A percentile compares a stretch with the other conserved stretches of the same genome.
These are phyloP conservation scores for Aureobasidium sp. DNA, from an alignment of 2,329 filamentous ascomycete species.

Conservation along the genomic window DNA sequence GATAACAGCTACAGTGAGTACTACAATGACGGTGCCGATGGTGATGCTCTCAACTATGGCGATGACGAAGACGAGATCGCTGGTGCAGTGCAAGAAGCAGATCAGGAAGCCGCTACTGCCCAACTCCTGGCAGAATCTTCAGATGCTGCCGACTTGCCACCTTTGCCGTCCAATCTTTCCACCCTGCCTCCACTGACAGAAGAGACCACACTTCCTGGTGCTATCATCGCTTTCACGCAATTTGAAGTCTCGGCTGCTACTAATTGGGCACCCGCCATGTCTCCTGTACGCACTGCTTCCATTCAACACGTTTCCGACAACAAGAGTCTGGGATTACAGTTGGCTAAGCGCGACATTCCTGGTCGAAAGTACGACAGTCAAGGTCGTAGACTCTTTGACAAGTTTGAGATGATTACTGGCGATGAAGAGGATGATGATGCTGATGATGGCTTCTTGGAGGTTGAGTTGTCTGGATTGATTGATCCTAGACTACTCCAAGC, in stretches of 20 bases:
- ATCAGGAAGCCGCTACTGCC: conserved; percentile 24
- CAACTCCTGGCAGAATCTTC: conserved; percentile 27
- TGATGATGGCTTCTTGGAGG: conserved; percentile 52
- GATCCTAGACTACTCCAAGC: conserved; percentile 53
- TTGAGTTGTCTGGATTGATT: conserved; percentile 57
- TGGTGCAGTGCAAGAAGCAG: conserved; percentile 21
- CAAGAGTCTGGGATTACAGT: conserved; percentile 48
- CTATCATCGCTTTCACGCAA: conserved; percentile 64
- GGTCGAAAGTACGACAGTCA: conserved; percentile 58
- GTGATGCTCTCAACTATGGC: conserved; percentile 37
- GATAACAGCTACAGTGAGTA: conserved; percentile 24
- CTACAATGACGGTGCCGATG: conserved; percentile 28
- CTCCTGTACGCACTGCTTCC: conserved; percentile 55
- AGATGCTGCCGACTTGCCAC: conserved; percentile 52
- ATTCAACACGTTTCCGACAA: conserved; percentile 51
- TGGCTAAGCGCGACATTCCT: conserved; percentile 63
- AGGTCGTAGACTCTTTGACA: conserved; percentile 66
- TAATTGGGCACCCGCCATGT: conserved; percentile 59
- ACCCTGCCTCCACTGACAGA: conserved; percentile 46
- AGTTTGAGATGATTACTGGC: conserved; percentile 65
- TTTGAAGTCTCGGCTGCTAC: conserved; percentile 55
- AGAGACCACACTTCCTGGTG: conserved; percentile 48
- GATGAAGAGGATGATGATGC: conserved; percentile 38
- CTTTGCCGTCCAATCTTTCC: conserved; percentile 52
- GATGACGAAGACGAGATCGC: conserved; percentile 21